Base-by-base conservation (phyloP, 31 red algal genomes). In the Bonnemaisonia californica region DNA sequence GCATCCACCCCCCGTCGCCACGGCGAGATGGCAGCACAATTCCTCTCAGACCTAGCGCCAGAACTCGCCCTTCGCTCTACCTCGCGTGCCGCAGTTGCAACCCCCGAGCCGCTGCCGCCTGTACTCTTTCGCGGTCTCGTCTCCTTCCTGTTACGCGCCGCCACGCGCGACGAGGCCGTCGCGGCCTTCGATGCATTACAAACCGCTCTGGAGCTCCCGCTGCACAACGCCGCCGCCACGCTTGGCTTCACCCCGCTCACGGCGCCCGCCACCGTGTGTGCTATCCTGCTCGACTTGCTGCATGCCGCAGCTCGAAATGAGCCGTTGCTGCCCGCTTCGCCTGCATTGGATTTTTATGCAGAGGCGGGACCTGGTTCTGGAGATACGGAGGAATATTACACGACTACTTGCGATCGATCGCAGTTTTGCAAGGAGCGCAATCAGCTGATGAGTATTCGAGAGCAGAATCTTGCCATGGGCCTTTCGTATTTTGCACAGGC, bases 321-420 rank as follows among this genome's bases (percentile, higher is more conserved):
- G 22, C 87, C 77, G 11, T 74, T 90, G 19, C 4, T 76, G 19
- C 60, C n/a, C 2, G 61, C 57, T 62, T 51, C 29, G 11, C 34
- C 57, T 40, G 66, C 54, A 37, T 60, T 90, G 33, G 64, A 42
- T 2, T 90, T 90, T 37, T 90, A 90, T 38, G 42, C 69, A 29
- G 60, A 77, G 21, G 87, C 78, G 29, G 87, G 87, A 0, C 56
- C 68, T 3, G 87, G 87, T 11, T 41, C 71, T 27, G 79, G 70
- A 18, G 87, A 90, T 61, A 27, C 77, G 4, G 71, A 78, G 0
- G 87, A 90, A 24, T 90, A 76, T 74, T 38, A 83, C 38, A 77
- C 31, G 32, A 79, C 71, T 18, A 70, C 54, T 16, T 40, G 48
- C 28, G 79, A 78, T 27, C 54, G 48, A 35, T 29, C 54, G 19